A percentile compares a stretch with the other conserved stretches of the same genome.
Conservation (phyloP, 1,139 yeast genomes). For the Kodamaea ohmeri region DNA sequence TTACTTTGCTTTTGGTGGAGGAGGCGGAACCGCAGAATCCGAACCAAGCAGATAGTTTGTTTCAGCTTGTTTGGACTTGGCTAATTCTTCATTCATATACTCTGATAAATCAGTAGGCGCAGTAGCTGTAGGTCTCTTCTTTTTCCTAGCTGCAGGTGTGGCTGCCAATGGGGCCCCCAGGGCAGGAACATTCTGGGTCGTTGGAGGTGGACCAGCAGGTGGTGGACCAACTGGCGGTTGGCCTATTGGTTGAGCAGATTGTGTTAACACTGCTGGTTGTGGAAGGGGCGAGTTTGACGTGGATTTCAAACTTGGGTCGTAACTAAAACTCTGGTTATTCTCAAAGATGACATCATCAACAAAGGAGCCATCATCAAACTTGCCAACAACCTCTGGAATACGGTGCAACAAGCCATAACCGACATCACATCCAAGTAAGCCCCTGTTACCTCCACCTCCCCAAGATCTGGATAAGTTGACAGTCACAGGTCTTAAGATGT, state of each 20-base stretch:
- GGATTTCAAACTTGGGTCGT: constrained; percentile 13
- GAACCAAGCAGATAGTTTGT: constrained; percentile 15
- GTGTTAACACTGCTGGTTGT: constrained; percentile 8
- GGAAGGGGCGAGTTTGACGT: constrained; percentile 10
- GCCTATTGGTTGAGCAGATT: constrained; percentile 6
- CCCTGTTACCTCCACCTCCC: constrained; percentile 48
- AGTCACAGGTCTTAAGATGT: constrained; percentile 81
- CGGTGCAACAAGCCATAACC: constrained; percentile 90
- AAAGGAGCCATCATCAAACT: constrained; percentile 34
- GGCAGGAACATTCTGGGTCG: constrained; percentile 12
- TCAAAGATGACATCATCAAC: constrained; percentile 42
- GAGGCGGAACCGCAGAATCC: constrained; percentile 29
- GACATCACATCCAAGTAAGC: constrained; percentile 89
- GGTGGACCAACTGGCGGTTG: constrained; percentile 12
- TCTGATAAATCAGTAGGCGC: constrained; percentile 33
- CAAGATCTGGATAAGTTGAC: constrained; percentile 50
- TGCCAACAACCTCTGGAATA: constrained; percentile 66
- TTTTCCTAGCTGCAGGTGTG: constrained; percentile 23
- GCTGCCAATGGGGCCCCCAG: constrained; percentile 18
- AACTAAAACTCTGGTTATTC: constrained; percentile 19
- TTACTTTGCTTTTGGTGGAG: constrained; percentile 23
- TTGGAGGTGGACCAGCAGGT: constrained; percentile 17
- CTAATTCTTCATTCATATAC: constrained; percentile 47
- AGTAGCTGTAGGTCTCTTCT: constrained; percentile 28
- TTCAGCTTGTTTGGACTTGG: constrained; percentile 41